Evolutionary conservation across 352 stramenopile genomes (phyloP).

Genomic region (Phytophthora palmivora): DNA sequence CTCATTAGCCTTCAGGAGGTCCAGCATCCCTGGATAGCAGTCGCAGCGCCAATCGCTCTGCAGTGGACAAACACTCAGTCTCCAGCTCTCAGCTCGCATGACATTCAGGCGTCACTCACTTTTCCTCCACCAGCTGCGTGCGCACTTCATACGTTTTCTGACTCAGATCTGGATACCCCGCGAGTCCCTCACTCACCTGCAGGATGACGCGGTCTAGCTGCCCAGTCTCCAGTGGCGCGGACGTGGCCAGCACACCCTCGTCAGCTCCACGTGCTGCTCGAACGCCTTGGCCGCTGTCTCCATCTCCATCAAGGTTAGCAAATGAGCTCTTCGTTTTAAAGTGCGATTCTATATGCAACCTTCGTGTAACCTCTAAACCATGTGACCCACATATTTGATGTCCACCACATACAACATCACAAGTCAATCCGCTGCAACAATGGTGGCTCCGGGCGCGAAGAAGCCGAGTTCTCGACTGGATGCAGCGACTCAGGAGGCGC

Average conservation of each 20-base stretch:
- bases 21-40: slow-evolving; percentile 54
- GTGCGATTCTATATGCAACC: not conserved
- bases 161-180: slow-evolving; percentile 40
- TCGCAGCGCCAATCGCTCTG: slow-evolving; percentile 55
- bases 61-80: slow-evolving; percentile 3
- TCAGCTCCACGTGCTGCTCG: slow-evolving; percentile 69
- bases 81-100: not conserved
- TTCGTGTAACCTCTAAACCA: not conserved
- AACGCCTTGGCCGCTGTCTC: slow-evolving; percentile 50
- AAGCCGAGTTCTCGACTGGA: slow-evolving; percentile 36
- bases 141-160: slow-evolving; percentile 55
- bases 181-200: slow-evolving; percentile 56
- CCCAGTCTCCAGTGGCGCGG: slow-evolving; percentile 53
- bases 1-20: slow-evolving; percentile 52
- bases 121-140: slow-evolving; percentile 55
- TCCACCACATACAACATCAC: slow-evolving; percentile 4
- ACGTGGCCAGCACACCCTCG: slow-evolving; percentile 70
- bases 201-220: slow-evolving; percentile 59
- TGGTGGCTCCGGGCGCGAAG: slow-evolving; percentile 42
- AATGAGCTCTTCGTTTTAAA: slow-evolving; percentile 8
- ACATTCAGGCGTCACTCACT: slow-evolving; percentile 37
- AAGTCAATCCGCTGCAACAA: slow-evolving; percentile 4
- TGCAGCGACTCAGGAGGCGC: slow-evolving; percentile 20
- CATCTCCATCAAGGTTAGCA: slow-evolving; percentile 20
- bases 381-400: slow-evolving; percentile 17